Evolutionary conservation across 2,329 filamentous ascomycete species (phyloP), one percentile per base, ranked within the genome.

Genomic region (Penicillium freii): DNA sequence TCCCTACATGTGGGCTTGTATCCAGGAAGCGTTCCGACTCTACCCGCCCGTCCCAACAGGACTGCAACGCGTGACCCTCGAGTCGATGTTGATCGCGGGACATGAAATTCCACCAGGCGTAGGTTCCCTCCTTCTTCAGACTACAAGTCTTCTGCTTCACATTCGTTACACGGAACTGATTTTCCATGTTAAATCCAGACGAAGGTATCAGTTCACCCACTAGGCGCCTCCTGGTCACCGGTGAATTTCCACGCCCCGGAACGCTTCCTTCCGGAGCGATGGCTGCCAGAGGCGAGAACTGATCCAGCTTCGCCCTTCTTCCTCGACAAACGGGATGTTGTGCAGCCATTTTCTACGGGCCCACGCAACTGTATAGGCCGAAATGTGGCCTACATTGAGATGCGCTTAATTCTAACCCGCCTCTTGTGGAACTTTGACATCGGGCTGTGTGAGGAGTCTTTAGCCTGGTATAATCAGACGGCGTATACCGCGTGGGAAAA

Each of bases 371-470:
- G 81, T 59, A 73, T 83, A 15, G 81, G 81, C 1, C 73, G 71
- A 57, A 81, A 81, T 44, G 66, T 83, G 38, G 79, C 79, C 0
- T 80, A 79, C 46, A 69, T 77, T 15, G 80, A 83, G 63, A 79
- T 82, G 71, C 71, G 80, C 3, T 62, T 81, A 4, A 77, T 82
- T 36, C 63, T 83, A 7, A 74, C 77, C 0, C 75, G 75, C 4
- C 59, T 83, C 10, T 57, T 83, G 0, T 82, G 71, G 67, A 79
- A 77, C 51, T 83, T 82, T 62, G 80, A 83, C 54, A 50, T 81
- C 52, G 66, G 68, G 33, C 65, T 80, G 27, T 72, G 70, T 2
- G 64, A 73, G 13, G 69, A 73, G 19, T 73, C 72, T 34, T 34
- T 61, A 7, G 54, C 67, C 17, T 81, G 78, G 77, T 56, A 61